These are phyloP conservation scores for Blumeria graminis DNA, from an alignment of 2,329 filamentous ascomycete genomes.

Conservation along the genomic window DNA sequence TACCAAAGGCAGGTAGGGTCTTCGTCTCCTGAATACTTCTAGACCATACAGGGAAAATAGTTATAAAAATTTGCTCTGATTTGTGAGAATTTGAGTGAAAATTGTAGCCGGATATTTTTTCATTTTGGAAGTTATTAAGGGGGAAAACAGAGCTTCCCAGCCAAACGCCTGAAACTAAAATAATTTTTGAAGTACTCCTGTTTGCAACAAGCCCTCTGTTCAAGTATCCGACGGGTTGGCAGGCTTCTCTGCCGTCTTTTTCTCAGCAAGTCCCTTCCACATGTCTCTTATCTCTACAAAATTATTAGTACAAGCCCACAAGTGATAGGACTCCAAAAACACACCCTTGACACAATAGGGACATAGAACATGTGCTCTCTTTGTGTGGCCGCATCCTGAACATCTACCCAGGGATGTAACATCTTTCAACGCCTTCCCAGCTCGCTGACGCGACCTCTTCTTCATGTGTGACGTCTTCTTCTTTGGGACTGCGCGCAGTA, in stretches of 20 bases:
- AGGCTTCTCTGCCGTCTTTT: constrained; percentile 5
- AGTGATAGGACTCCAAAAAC: constrained; percentile 12
- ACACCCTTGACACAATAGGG: constrained; percentile 65
- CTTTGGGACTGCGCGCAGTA: constrained; percentile 84
- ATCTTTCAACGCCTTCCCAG: constrained; percentile 84
- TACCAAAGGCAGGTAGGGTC: no score
- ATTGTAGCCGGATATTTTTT: no score
- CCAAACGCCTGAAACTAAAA: no score
- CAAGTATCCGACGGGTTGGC: constrained; percentile 2
- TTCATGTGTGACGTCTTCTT: constrained; percentile 97
- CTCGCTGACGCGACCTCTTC: constrained; percentile 81
- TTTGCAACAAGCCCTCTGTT: no score
- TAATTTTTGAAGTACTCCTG: no score
- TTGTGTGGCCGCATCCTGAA: constrained; percentile 65
- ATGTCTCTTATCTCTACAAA: constrained; percentile 13
- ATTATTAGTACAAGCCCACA: constrained; percentile 4
- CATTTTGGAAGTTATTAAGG: no score
- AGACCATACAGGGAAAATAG: no score
- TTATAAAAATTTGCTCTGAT: no score
- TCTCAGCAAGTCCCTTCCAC: constrained; percentile 8
- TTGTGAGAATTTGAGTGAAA: no score
- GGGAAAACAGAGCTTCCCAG: no score
- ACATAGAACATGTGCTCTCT: constrained; percentile 75
- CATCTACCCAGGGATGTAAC: constrained; percentile 71
- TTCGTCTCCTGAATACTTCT: no score